Evolutionary conservation across 805 yeast species (phyloP), one percentile per base, ranked within the genome.

Genomic region (Starmerella vitae): DNA sequence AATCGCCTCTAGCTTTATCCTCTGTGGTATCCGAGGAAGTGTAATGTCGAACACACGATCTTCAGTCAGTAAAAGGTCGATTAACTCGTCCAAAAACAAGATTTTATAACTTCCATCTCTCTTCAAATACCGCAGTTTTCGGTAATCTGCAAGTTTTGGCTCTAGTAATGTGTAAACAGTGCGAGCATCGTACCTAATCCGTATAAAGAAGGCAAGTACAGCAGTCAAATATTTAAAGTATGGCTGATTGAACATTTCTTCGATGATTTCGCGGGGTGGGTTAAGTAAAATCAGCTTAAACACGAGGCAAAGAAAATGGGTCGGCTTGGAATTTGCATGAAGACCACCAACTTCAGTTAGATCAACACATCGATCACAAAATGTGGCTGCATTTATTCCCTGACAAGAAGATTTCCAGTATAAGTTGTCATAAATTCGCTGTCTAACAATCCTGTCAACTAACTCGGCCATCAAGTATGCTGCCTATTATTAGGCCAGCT

Each of bases 171-270:
- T 36, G 55, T 71, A 76, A 2, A 76, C 70, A 3, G 64, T 66
- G 18, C 52, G 61, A 1, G 72, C 60, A 6, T 64, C 55, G 49
- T 53, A 60, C 3, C 69, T 66, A 39, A 75, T 50, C 26, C 70
- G 51, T 4, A 58, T 56, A 53, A 81, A 86, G n/a, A 79, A 52
- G 24, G 86, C 65, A 1, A 76, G 71, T 39, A 88, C 54, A 1
- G 81, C 78, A 1, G 79, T 72, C 35, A 83, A 58, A 52, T 84
- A 85, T 57, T 83, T 82, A 67, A 86, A 86, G 39, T 77, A 74
- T 36, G 64, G 60, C 49, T 86, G 91, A 2, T 56, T 56, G 10
- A 78, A 59, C 45, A 71, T 67, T 38, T 74, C 67, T 14, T 61
- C 53, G 2, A 81, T 53, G 4, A 82, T 71, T 4, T 73, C 80